These are phyloP conservation scores for Acmispon strigosus DNA, from an alignment of 306 rosid genomes.

Conservation along the genomic window DNA sequence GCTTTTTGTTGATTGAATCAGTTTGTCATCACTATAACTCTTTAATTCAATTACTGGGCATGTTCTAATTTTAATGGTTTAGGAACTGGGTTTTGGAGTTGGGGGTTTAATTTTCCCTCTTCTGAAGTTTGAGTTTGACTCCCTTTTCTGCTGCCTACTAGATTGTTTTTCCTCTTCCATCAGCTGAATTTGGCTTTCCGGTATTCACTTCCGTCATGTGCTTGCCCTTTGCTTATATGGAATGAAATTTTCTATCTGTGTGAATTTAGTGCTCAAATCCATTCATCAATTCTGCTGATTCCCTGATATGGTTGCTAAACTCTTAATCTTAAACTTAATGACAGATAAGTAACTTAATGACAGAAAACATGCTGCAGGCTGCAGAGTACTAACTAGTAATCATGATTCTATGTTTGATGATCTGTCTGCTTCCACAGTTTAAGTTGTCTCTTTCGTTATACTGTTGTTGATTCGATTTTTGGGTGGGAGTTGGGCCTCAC, in stretches of 20 bases:
- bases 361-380: not conserved
- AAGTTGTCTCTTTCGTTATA: not conserved
- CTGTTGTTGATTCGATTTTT: not conserved
- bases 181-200: not conserved
- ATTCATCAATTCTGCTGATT: not conserved
- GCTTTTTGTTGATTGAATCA: not conserved
- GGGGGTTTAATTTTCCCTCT: too few species aligned
- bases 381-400: not conserved
- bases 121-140: too few species aligned
- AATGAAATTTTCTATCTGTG: not conserved
- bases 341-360: not conserved
- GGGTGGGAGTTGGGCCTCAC: not conserved
- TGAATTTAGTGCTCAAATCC: not conserved
- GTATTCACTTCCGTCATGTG: not conserved
- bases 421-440: not conserved
- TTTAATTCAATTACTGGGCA: not conserved
- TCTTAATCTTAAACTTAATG: not conserved
- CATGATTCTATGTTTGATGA: not conserved
- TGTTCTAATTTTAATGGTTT: not conserved
- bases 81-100: not conserved
- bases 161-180: not conserved
- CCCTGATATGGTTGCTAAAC: not conserved
- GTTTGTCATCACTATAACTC: not conserved
- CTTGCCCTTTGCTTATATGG: not conserved
- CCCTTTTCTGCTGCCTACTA: too few species aligned